Conservation (phyloP, 805 yeast genomes). For the Candida sakaeoensis region DNA sequence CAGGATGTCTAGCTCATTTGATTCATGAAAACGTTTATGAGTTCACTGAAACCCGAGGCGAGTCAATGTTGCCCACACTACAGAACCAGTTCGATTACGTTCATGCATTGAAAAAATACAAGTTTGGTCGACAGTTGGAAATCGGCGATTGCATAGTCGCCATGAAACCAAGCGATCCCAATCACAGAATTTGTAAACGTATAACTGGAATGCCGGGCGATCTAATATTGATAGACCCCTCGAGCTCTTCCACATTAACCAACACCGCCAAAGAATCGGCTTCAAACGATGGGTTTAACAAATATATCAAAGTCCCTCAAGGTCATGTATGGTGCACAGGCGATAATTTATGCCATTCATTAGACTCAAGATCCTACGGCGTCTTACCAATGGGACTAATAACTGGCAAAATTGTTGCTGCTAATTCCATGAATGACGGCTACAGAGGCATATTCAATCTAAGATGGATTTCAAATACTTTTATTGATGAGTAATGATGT, state of each 20-base stretch:
- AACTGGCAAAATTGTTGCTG: conserved; percentile 82
- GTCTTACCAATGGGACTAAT: conserved; percentile 87
- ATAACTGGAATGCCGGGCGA: conserved; percentile 97
- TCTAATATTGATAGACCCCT: conserved; percentile 74
- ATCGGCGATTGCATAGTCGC: conserved; percentile 90
- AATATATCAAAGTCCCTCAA: conserved; percentile 74
- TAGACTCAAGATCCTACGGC: conserved; percentile 87
- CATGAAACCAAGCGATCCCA: conserved; percentile 83
- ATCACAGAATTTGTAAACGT: conserved; percentile 84
- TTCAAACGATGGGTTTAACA: conserved; percentile 42
- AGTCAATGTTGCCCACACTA: conserved; percentile 92
- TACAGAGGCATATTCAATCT: conserved; percentile 54
- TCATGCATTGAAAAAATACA: conserved; percentile 62
- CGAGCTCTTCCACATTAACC: conserved; percentile 46
- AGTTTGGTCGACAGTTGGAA: conserved; percentile 59
- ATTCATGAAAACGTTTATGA: conserved; percentile 66
- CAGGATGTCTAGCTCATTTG: conserved; percentile 65
- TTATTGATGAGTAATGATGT: conserved; percentile 26
- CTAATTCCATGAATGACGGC: conserved; percentile 48
- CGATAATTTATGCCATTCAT: conserved; percentile 80
- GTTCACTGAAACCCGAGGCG: conserved; percentile 82
- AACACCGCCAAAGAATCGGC: conserved; percentile 23
- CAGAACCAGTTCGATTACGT: conserved; percentile 74
- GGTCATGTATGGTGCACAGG: conserved; percentile 99
- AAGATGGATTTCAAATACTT: conserved; percentile 53